phyloP scores from a whole-genome alignment of 345 rosid species.

The Citrus inodora region DNA sequence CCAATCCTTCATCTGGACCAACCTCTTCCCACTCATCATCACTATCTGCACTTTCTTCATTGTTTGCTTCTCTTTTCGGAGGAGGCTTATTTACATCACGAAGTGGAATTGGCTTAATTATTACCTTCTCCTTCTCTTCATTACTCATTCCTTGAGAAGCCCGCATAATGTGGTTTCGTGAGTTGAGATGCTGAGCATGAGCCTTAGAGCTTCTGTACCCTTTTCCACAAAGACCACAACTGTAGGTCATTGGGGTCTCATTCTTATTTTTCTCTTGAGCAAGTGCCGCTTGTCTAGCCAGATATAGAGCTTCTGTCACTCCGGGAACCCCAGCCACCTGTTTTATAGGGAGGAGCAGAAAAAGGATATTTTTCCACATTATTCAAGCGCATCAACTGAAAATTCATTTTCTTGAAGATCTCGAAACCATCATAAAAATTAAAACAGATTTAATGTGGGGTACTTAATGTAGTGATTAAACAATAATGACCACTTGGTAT shows the following conservation, averaged over 20 bases:
- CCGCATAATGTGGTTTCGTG: slow-evolving; percentile 54
- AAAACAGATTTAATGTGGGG: not conserved
- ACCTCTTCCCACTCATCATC: slow-evolving; percentile 86
- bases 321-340: slow-evolving; percentile 98
- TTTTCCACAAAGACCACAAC: slow-evolving; percentile 67
- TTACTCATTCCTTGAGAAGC: slow-evolving; percentile 51
- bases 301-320: slow-evolving; percentile 77
- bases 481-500: not conserved
- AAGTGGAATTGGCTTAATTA: slow-evolving; percentile 52
- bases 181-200: slow-evolving; percentile 79
- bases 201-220: slow-evolving; percentile 87
- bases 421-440: not conserved
- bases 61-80: slow-evolving; percentile 15
- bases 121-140: slow-evolving; percentile 48
- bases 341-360: not conserved
- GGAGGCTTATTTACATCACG: slow-evolving; percentile 36
- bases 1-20: slow-evolving; percentile 68
- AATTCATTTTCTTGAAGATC: not conserved
- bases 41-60: slow-evolving; percentile 47
- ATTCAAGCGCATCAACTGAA: not conserved
- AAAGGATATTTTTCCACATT: not conserved
- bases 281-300: slow-evolving; percentile 72
- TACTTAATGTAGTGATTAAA: not conserved
- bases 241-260: slow-evolving; percentile 67
- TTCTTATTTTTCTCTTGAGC: slow-evolving; percentile 55